Evolutionary conservation across 2,329 filamentous ascomycete species (phyloP), one percentile per base, ranked within the genome.

Genomic region (Ilyonectria mors-panacis): DNA sequence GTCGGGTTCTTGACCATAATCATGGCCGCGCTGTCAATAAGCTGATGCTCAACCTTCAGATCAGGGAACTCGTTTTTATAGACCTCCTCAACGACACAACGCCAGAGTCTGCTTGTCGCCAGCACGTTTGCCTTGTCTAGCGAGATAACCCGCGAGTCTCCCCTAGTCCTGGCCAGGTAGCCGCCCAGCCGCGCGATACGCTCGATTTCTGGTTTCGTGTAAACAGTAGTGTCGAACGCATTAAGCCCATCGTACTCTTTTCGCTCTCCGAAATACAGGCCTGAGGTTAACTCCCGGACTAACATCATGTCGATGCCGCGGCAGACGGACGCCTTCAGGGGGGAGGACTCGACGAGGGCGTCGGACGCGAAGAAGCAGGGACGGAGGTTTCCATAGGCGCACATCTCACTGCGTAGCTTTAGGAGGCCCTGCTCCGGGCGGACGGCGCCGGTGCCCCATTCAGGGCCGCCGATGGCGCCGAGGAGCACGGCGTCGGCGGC

Each of bases 51-150:
- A 55, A 95, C 83, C 84, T 93, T 88, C 47, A 98, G 83, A 81
- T 94, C 88, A 3, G 95, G 94, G 84, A 95, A 98, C 85, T 97
- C 95, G 71, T 91, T 91, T 73, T 86, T 88, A 87, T 97, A 94
- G 66, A 95, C 87, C 82, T 97, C 93, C 42, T 88, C 89, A 26
- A 97, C 92, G 0, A 92, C 92, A 83, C 93, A 93, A 68, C 94
- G 87, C 95, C 94, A 97, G 76, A 97, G 84, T 64, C 94, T 86
- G 77, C 89, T 92, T 21, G 94, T 96, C 5, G 95, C 94, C 70
- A 97, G 88, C 62, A 98, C 94, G 79, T 97, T 97, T 65, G 94
- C 95, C 88, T 97, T 97, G 83, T 97, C 95, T 78, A 97, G 83
- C 78, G 89, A 92, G 91, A 91, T 94, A 53, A 97, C 93, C 39